Evolutionary conservation across 768 basidiomycete genomes (phyloP).

Genomic region (Naganishia kalamii): DNA sequence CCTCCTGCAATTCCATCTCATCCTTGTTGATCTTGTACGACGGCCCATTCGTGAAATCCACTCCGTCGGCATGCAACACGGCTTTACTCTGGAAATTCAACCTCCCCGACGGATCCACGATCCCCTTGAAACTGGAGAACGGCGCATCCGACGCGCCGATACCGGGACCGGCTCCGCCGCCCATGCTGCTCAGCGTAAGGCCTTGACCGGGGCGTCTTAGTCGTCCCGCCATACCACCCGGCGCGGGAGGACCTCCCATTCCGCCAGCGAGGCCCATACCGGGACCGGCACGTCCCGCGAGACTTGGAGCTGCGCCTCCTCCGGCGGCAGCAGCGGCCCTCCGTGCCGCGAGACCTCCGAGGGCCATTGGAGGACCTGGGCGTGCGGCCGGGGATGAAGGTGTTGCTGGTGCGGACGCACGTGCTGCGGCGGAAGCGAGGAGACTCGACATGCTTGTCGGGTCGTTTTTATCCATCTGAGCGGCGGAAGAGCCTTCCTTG

Average conservation of each 20-base stretch:
- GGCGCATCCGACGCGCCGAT: constrained; percentile 36
- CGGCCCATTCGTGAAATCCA: constrained; percentile 80
- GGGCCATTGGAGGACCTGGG: constrained; percentile 32
- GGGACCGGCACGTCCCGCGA: not conserved
- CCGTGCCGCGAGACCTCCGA: constrained; percentile 46
- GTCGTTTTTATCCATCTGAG: constrained; percentile 23
- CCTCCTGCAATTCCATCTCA: constrained; percentile 81
- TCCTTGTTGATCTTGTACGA: constrained; percentile 92
- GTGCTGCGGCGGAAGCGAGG: constrained; percentile 35
- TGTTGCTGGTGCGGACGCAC: constrained; percentile 27
- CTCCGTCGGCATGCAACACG: constrained; percentile 78
- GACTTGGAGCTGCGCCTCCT: constrained; percentile 22
- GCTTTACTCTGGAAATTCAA: constrained; percentile 92
- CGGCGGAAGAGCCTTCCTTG: constrained; percentile 2
- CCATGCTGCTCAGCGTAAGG: constrained; percentile 55
- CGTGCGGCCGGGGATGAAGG: constrained; percentile 26
- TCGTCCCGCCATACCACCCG: constrained; percentile 32
- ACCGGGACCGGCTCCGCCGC: constrained; percentile 67
- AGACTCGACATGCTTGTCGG: constrained; percentile 42
- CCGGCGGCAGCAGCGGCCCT: constrained; percentile 43
- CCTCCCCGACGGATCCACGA: constrained; percentile 95
- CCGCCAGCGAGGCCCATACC: not conserved
- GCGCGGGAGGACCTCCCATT: constrained; percentile 14
- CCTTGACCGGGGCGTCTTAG: constrained; percentile 46
- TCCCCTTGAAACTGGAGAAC: constrained; percentile 86